Conservation (phyloP, 495 filamentous ascomycete genomes). For the Arthonia radiata region DNA sequence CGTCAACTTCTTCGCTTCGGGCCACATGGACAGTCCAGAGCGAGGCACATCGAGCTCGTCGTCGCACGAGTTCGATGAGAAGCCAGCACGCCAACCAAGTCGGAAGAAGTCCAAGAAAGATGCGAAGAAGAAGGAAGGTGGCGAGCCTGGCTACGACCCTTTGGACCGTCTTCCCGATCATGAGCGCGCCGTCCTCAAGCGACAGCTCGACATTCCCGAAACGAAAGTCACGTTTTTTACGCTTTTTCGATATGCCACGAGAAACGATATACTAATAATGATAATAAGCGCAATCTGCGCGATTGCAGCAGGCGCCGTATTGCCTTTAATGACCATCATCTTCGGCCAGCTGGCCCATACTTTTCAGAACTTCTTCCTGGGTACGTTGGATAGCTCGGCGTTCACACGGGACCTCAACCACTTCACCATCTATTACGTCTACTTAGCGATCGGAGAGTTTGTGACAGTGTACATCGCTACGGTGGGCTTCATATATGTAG, state of each 20-base stretch:
- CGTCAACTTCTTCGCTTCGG: too few species aligned
- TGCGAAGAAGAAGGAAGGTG: too few species aligned
- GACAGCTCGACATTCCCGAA: conserved; percentile 43
- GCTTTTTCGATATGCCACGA: conserved; percentile 60
- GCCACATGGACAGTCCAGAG: too few species aligned
- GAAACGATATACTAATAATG: conserved; percentile 50
- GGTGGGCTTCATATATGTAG: conserved; percentile 79
- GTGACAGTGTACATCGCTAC: conserved; percentile 57
- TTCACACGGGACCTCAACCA: conserved; percentile 36
- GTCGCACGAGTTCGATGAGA: too few species aligned
- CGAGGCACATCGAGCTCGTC: too few species aligned
- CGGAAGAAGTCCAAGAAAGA: too few species aligned
- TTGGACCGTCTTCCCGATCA: conserved; percentile 30
- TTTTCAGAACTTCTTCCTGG: conserved; percentile 39
- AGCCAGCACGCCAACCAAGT: too few species aligned
- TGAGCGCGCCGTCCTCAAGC: conserved; percentile 41
- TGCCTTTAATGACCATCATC: conserved; percentile 74
- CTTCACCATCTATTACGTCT: conserved; percentile 71
- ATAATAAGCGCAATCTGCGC: conserved; percentile 35
- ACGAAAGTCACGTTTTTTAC: conserved; percentile 38
- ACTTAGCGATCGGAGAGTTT: conserved; percentile 72
- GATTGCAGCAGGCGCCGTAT: conserved; percentile 52
- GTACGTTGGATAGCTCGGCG: conserved; percentile 18
- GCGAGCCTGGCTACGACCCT: too few species aligned
- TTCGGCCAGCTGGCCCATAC: conserved; percentile 52